Base-by-base conservation (phyloP, 441 rosid species). In the Erysimum cheiri region DNA sequence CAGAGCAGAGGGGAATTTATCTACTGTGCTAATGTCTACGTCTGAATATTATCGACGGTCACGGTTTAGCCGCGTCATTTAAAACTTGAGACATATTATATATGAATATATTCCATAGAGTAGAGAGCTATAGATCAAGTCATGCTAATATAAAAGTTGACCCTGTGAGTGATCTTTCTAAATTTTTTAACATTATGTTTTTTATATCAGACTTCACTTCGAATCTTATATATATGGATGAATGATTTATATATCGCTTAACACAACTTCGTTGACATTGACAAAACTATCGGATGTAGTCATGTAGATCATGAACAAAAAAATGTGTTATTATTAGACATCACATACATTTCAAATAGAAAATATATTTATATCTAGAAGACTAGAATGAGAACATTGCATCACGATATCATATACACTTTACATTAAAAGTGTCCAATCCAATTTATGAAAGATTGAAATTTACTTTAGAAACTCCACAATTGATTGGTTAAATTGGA, bases 21-120 rank as follows among this genome's bases (percentile, higher is more conserved):
- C 33, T 11, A 54, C 69, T 53, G 69, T 62, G 49, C 57, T 15
- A 0, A 33, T 4, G 75, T 62, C 69, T 71, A 71, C 57, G 15
- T 26, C 40, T 2, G 32, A 44, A 54, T 17, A 43, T 0, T 5
- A 43, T 63, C 24, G 4, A 71, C 57, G 75, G 69, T 9, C 0
- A 2, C 5, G 0, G 1, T 6, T 1, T 63, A 0, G 14, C 57
- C 69, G 54, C 69, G 63, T 33, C 24, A 53, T 70, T 11, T n/a
- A 0, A 36, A 3, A 6, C 48, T 19, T 36, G 24, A 36, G 19
- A 13, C 63, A 39, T 37, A 26, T 3, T 13, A 0, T 24, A 28
- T 29, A 29, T 59, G 33, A 59, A 39, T 59, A 59, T 60, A 13
- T 59, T 22, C 65, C n/a, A 28, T 26, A n/a, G 39, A 17, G 22